A percentile compares a stretch with the other conserved stretches of the same genome.
These are phyloP conservation scores for Phytophthora colocasiae DNA, from an alignment of 352 stramenopile genomes.

Conservation along the genomic window DNA sequence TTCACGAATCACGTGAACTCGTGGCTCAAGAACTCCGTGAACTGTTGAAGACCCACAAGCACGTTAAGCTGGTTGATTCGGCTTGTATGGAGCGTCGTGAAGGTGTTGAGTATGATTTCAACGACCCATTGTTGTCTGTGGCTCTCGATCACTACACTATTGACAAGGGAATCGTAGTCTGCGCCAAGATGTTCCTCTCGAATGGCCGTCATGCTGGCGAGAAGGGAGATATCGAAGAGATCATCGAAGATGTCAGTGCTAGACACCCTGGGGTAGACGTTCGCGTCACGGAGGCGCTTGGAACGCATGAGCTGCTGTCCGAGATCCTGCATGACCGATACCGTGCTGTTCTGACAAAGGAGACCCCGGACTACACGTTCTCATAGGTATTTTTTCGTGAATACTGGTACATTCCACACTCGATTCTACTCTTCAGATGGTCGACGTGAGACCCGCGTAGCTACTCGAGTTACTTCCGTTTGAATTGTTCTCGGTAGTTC, in stretches of 20 bases:
- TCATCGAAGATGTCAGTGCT: slow-evolving; percentile 53
- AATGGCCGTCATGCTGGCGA: slow-evolving; percentile 76
- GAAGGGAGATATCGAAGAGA: slow-evolving; percentile 83
- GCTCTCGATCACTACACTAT: slow-evolving; percentile 74
- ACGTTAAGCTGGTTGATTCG: slow-evolving; percentile 57
- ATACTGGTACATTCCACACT: neutral
- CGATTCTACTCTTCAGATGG: slow-evolving; percentile 30
- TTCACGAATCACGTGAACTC: slow-evolving; percentile 71
- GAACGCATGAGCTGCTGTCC: slow-evolving; percentile 65
- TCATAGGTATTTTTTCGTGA: neutral
- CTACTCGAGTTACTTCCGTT: slow-evolving; percentile 64
- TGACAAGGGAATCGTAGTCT: slow-evolving; percentile 62
- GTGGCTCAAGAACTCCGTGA: slow-evolving; percentile 62
- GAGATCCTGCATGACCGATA: slow-evolving; percentile 79
- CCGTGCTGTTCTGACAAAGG: slow-evolving; percentile 37
- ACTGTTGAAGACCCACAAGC: slow-evolving; percentile 40
- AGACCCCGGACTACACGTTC: slow-evolving; percentile 35
- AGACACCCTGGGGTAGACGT: slow-evolving; percentile 57
- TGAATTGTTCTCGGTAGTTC: slow-evolving; percentile 61
- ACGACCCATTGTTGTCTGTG: slow-evolving; percentile 77
- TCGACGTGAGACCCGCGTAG: slow-evolving; percentile 43
- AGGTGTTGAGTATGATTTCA: slow-evolving; percentile 78
- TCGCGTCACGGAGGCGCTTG: slow-evolving; percentile 70
- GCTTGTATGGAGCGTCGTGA: slow-evolving; percentile 85
- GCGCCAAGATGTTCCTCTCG: slow-evolving; percentile 82